phyloP scores from a whole-genome alignment of 2,329 filamentous ascomycete genomes.

The Apiospora koreana region DNA sequence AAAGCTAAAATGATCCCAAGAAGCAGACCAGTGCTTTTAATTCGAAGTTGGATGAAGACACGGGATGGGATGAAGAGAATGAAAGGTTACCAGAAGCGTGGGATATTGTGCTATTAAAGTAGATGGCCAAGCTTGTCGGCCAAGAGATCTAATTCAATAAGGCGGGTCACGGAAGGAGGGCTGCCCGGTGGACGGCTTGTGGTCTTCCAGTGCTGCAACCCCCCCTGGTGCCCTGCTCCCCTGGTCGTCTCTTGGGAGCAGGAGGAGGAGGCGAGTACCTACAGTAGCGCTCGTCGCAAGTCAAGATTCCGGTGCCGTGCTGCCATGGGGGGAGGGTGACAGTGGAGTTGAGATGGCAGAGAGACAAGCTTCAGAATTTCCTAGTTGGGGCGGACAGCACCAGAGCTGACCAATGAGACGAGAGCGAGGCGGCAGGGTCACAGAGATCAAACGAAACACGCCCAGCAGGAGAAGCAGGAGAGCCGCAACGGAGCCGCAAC shows the following conservation, averaged over 20 bases:
- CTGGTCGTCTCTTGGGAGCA: not conserved
- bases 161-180: slow-evolving; percentile 33
- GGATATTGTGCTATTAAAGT: slow-evolving; percentile 31
- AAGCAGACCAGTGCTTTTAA: slow-evolving; percentile 55
- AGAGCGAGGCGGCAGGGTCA: not conserved
- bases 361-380: not conserved
- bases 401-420: not conserved
- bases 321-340: not conserved
- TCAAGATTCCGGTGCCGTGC: slow-evolving; percentile 3
- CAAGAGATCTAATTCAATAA: slow-evolving; percentile 18
- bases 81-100: slow-evolving; percentile 29
- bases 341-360: not conserved
- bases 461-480: not conserved
- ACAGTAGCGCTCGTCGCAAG: not conserved
- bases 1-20: slow-evolving; percentile 36
- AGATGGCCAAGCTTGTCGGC: slow-evolving; percentile 15
- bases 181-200: slow-evolving; percentile 27
- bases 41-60: slow-evolving; percentile 30
- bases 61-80: slow-evolving; percentile 32
- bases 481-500: not conserved
- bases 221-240: no score
- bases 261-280: not conserved
- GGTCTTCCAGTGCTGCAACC: slow-evolving; percentile 24
- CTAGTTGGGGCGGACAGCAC: not conserved
- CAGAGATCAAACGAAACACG: slow-evolving; percentile 5